These are phyloP conservation scores for Blastomyces parvus DNA, from an alignment of 2,329 filamentous ascomycete genomes.

Conservation along the genomic window DNA sequence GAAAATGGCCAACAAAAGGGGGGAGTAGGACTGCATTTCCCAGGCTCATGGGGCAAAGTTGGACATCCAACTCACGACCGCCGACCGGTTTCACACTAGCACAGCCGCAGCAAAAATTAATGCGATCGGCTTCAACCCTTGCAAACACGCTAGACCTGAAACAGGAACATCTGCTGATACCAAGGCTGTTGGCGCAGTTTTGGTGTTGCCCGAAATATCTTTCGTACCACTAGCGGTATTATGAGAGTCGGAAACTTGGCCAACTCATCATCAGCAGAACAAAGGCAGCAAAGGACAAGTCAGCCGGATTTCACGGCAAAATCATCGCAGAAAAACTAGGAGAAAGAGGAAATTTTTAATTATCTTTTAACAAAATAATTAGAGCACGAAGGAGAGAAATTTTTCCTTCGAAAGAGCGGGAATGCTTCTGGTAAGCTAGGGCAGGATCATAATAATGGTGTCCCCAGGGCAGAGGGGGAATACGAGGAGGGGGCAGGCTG, in stretches of 20 bases:
- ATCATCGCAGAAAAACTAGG: background rate
- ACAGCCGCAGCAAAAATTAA: background rate
- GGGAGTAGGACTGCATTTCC: background rate
- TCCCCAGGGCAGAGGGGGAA: background rate
- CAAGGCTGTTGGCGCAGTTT: conserved; percentile 3
- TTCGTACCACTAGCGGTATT: conserved; percentile 5
- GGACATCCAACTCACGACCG: background rate
- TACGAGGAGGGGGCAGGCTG: background rate
- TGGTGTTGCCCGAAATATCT: conserved; percentile 1
- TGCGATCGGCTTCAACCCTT: background rate
- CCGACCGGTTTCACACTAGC: background rate
- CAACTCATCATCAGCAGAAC: background rate
- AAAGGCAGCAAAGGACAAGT: background rate
- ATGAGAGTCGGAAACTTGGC: too few relatives aligned
- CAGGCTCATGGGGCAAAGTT: background rate
- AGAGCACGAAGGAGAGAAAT: background rate
- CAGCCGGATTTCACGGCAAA: background rate
- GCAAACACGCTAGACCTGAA: conserved; percentile 3
- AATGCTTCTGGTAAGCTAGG: background rate
- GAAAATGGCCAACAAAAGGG: background rate
- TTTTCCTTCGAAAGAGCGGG: background rate
- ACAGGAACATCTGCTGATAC: conserved; percentile 3
- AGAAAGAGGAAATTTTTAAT: background rate
- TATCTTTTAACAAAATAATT: background rate
- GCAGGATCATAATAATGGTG: background rate